Base-by-base conservation (phyloP, 257 asterid species). In the Henckelia pumila region DNA sequence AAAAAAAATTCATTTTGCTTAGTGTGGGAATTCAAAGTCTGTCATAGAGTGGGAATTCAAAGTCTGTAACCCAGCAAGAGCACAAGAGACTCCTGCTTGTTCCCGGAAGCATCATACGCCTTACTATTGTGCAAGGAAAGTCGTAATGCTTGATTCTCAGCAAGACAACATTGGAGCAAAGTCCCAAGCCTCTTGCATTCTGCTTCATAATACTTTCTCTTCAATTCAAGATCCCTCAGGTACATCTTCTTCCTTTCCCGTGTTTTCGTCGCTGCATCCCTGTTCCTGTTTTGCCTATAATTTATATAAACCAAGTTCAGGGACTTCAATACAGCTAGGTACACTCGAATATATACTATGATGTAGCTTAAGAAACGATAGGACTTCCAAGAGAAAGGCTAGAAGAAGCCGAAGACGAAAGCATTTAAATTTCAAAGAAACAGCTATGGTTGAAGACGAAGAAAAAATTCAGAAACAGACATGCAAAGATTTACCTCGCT, bases 71-170 rank as follows among this genome's bases (percentile, higher is more conserved):
- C n/a, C n/a, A n/a, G n/a, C n/a, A n/a, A 60, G 97, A 94, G 97
- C 91, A 91, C 97, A 82, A 97, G 96, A 90, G 97, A 90, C 99
- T 94, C 97, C 99, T 94, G 97, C 96, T 79, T 88, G 91, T 95
- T 17, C 82, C 70, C 73, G 82, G 91, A 81, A 57, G 89, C 91
- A 85, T 82, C 97, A 82, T 76, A 81, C 72, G 95, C 95, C 89
- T 77, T 75, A 57, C 57, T 67, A 72, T 63, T 81, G 69, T 85
- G 92, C 82, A 94, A 44, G 29, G 95, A 82, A 78, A 88, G 76
- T 50, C 88, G 89, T 66, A 94, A 77, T 14, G 89, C 92, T 69
- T 91, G 99, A 76, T 94, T 94, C 81, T 94, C 99, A 14, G 97
- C 95, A 74, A 84, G 73, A 69, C 82, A 81, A 72, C 83, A 82